Conservation (phyloP, 108 stramenopile species). For the Cyclotella baltica region DNA sequence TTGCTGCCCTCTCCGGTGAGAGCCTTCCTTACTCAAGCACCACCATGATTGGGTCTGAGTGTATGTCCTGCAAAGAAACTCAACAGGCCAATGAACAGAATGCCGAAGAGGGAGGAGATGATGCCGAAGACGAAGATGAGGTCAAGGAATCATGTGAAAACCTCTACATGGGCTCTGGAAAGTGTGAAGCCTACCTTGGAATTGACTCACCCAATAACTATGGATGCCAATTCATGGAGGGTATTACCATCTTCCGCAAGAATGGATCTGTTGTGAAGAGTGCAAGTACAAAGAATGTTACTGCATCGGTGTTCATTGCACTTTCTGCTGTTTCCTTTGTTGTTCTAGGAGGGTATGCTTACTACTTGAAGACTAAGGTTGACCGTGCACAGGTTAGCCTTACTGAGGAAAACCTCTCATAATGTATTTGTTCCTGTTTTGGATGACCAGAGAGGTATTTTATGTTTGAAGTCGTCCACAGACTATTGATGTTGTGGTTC, state of each 20-base stretch:
- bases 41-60: constrained; percentile 71
- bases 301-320: constrained; percentile 79
- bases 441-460: too few species aligned
- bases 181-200: constrained; percentile 74
- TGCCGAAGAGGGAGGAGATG: too few species aligned
- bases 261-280: constrained; percentile 65
- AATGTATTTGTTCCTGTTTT: too few species aligned
- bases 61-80: constrained; percentile 71
- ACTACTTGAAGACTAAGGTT: constrained; percentile 85
- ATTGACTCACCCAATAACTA: constrained; percentile 59
- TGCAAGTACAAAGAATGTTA: constrained; percentile 59
- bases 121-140: constrained; percentile 59
- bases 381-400: constrained; percentile 86
- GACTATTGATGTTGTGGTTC: too few species aligned
- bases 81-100: constrained; percentile 43
- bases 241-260: constrained; percentile 76
- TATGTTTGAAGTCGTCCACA: too few species aligned
- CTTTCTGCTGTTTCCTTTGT: constrained; percentile 81
- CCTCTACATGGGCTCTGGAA: constrained; percentile 73
- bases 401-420: constrained; percentile 46
- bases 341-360: constrained; percentile 78
- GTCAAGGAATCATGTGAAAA: constrained; percentile 73
- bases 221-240: constrained; percentile 86
- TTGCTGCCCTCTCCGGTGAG: constrained; percentile 53
- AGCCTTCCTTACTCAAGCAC: constrained; percentile 62